Percentiles rank a stretch among this genome's conserved stretches.
Conservation (phyloP, 164 flowering plant genomes). For the Cinnamomum micranthum region DNA sequence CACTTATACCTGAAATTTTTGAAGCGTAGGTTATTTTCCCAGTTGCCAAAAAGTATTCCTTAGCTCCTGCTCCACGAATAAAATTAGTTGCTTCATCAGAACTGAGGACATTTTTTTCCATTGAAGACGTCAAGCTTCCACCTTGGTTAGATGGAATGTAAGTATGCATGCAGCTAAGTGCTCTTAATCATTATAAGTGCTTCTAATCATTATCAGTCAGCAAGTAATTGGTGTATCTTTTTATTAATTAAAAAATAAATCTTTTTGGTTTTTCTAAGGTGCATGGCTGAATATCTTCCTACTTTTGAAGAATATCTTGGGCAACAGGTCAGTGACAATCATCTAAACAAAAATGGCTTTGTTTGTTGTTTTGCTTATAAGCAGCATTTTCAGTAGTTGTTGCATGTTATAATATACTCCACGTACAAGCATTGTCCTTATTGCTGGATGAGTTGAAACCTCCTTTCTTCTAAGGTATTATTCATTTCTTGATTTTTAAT, state of each 20-base stretch:
- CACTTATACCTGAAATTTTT: neutral
- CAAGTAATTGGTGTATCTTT: neutral
- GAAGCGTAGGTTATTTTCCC: constrained; percentile 62
- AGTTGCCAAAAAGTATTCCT: constrained; percentile 41
- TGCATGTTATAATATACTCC: neutral
- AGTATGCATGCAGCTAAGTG: constrained; percentile 12
- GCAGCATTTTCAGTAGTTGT: neutral
- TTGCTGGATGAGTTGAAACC: neutral
- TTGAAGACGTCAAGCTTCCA: constrained; percentile 91
- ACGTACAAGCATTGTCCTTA: neutral
- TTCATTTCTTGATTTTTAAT: neutral
- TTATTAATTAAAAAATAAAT: neutral
- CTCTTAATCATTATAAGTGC: neutral
- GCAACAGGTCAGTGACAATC: constrained; percentile 49
- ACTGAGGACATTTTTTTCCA: constrained; percentile 58
- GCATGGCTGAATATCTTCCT: constrained; percentile 97
- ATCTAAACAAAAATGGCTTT: constrained; percentile 6
- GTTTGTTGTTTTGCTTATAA: neutral
- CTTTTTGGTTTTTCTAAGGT: constrained; percentile 44
- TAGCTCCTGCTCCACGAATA: constrained; percentile 61
- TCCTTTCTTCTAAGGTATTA: neutral
- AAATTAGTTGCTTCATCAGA: constrained; percentile 78
- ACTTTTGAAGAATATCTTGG: constrained; percentile 64
- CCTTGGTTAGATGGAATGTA: constrained; percentile 92
- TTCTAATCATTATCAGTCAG: neutral